Evolutionary conservation across 2,329 filamentous ascomycete species (phyloP), one percentile per base, ranked within the genome.

Genomic region (Nigrograna mackinnonii): DNA sequence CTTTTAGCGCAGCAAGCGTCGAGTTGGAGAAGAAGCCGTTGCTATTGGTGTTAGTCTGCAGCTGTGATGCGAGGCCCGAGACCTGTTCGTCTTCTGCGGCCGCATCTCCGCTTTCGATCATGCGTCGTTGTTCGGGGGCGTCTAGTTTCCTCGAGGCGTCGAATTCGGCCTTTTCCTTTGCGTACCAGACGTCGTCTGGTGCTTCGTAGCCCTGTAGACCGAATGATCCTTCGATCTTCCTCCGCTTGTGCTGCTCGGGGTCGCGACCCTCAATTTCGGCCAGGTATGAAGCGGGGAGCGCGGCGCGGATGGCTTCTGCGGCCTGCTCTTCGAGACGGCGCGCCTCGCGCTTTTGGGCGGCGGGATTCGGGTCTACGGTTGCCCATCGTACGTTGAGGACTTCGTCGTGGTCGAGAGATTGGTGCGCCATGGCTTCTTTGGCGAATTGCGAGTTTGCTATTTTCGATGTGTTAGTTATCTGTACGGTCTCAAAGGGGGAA

Each of bases 361-460:
- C 85, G 0, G 94, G 94, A 56, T 99, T 99, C 1, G 94, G 94
- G 64, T 99, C 94, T 5, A 90, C 87, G 0, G 94, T 99, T 31
- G 94, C 94, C 94, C 94, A 99, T 50, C 95, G 81, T 35, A 99
- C 91, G 68, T 99, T 99, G 19, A 99, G 74, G 17, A 96, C 85
- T 71, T 99, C 94, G 49, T 84, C 86, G 67, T 97, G 87, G 60
- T 99, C 94, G 20, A 99, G 76, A 1, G 84, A 83, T 71, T 99
- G 94, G 64, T 96, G 90, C 4, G 90, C 89, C 92, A 99, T 97
- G 1, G 94, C 89, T 68, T 96, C 91, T 64, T 92, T 70, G 18
- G 68, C 68, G 35, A 71, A 70, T 43, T 70, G 64, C 2, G 50
- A 48, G 40, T 70, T 71, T n/a, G 67, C 68, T 39, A 49, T 48